Evolutionary conservation across 2,329 filamentous ascomycete species (phyloP), one percentile per base, ranked within the genome.

Genomic region (Exophiala xenobiotica): DNA sequence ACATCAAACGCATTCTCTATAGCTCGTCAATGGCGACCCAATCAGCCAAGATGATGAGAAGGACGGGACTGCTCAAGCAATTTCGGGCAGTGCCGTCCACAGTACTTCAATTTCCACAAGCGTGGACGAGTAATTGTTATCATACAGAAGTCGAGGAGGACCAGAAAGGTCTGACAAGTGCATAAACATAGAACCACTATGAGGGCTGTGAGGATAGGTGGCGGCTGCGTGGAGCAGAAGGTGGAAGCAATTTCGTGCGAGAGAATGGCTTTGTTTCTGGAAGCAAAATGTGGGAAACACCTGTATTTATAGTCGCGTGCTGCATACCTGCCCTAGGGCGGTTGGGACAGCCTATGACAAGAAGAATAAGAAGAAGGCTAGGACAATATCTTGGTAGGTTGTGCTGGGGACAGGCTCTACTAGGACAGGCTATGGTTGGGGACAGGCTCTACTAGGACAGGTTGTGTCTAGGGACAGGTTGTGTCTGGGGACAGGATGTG

Each of bases 1-100:
- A 67, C 51, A 61, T 68, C 55, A 67, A 68, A 50, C 58, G 53
- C 45, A 60, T 68, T 62, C 67, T 68, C 64, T 64, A 57, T 57
- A 64, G 58, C 60, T 59, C 59, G 51, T 46, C 57, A 60, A 66
- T 63, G 45, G 62, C 63, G 61, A 62, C 65, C 61, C 57, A 66
- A 63, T 59, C 64, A 67, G 65, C 63, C 14, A 67, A 68, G 57
- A 67, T 66, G 56, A 64, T 66, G 12, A 27, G 66, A 4, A 62
- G 60, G 56, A 67, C 63, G 5, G 61, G 64, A 61, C 33, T 56
- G 53, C 46, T 42, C 4, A 33, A 40, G 38, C 38, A 18, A 40
- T 40, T 40, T n/a, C 11, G 38, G 19, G 38, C 38, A 22, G 38
- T 40, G 14, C 38, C 38, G 19, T 40, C 38, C 26, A 45, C 42